These are phyloP conservation scores for Wickerhamomyces tratensis DNA, from an alignment of 805 yeast genomes.

Conservation along the genomic window DNA sequence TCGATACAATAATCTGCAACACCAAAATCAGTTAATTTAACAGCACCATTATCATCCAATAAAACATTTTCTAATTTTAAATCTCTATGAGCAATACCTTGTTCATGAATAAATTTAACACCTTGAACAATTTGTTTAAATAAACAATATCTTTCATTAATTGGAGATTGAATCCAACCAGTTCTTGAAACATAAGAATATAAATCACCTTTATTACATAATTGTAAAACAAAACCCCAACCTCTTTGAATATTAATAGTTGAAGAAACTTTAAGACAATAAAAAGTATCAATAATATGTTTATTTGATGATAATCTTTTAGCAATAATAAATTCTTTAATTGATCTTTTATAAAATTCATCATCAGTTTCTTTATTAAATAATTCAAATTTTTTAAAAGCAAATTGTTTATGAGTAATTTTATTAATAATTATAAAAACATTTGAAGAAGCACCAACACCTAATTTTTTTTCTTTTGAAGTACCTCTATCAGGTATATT, in stretches of 20 bases:
- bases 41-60: conserved; percentile 47
- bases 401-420: conserved; percentile 35
- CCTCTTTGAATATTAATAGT: conserved; percentile 46
- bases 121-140: conserved; percentile 64
- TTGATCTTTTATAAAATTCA: conserved; percentile 54
- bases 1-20: conserved; percentile 58
- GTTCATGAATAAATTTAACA: conserved; percentile 48
- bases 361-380: conserved; percentile 54
- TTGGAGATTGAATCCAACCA: conserved; percentile 47
- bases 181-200: conserved; percentile 43
- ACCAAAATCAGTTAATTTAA: conserved; percentile 71
- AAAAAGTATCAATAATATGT: conserved; percentile 50
- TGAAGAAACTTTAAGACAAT: conserved; percentile 47
- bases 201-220: conserved; percentile 53
- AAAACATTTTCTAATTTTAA: conserved; percentile 68
- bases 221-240: conserved; percentile 71
- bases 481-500: conserved; percentile 27
- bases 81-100: conserved; percentile 65
- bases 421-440: conserved; percentile 40
- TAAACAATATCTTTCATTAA: conserved; percentile 49
- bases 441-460: conserved; percentile 65
- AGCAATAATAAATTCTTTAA: conserved; percentile 55
- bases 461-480: conserved; percentile 39
- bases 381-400: conserved; percentile 55
- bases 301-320: conserved; percentile 42